A percentile compares a stretch with the other conserved stretches of the same genome.
Conservation (phyloP, 805 yeast species). For the Myxozyma geophila region DNA sequence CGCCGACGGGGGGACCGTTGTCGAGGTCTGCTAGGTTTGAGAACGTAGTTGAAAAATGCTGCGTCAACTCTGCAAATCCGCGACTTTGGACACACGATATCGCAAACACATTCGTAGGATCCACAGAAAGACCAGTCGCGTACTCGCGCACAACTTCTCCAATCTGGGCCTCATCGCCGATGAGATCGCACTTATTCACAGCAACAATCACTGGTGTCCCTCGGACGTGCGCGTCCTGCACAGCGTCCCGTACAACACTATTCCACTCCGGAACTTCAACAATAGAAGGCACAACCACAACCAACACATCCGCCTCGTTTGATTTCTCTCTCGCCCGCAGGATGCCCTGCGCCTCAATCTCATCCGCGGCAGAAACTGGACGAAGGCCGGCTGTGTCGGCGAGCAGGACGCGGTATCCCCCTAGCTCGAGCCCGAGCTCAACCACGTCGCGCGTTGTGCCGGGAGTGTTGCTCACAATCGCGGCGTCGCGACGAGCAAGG, state of each 20-base stretch:
- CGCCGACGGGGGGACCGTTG: conserved; percentile 64
- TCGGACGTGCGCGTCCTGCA: neutral
- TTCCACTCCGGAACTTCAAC: conserved; percentile 21
- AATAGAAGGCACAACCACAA: conserved; percentile 63
- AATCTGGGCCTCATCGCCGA: neutral
- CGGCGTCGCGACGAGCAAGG: conserved; percentile 79
- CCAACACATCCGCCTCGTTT: conserved; percentile 63
- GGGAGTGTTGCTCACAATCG: conserved; percentile 87
- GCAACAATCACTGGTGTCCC: conserved; percentile 41
- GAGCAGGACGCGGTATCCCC: conserved; percentile 79
- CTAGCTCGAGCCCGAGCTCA: conserved; percentile 77
- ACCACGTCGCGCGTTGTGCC: conserved; percentile 94
- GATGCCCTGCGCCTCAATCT: conserved; percentile 80
- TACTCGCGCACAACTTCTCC: neutral
- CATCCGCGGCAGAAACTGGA: conserved; percentile 42
- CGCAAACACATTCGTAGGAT: conserved; percentile 34
- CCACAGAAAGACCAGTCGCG: conserved; percentile 32
- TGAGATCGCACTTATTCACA: conserved; percentile 45
- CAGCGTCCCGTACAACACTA: conserved; percentile 17
- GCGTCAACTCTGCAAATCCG: conserved; percentile 60
- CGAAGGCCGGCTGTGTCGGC: conserved; percentile 96
- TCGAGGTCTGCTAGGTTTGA: conserved; percentile 53
- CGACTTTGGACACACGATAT: conserved; percentile 64
- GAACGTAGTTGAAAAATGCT: conserved; percentile 53
- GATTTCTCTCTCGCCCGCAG: conserved; percentile 70